A percentile compares a stretch with the other conserved stretches of the same genome.
phyloP scores from a whole-genome alignment of 192 early-diverging fungal species.

The Phlyctochytrium arcticum region DNA sequence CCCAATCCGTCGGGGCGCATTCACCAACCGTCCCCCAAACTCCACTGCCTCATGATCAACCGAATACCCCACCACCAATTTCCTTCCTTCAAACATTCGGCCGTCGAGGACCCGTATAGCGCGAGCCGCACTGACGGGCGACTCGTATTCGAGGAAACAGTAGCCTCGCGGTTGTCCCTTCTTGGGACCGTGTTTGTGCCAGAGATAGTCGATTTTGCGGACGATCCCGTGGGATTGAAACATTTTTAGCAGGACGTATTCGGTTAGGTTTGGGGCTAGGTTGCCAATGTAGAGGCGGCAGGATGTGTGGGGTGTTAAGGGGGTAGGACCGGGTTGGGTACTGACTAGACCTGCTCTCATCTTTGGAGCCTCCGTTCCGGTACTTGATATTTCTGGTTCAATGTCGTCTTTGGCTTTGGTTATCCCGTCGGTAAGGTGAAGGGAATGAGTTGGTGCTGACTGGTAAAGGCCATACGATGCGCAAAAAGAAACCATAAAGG shows the following conservation, averaged over 20 bases:
- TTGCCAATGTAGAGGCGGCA: constrained; percentile 66
- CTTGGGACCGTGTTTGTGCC: constrained; percentile 61
- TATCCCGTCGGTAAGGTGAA: too few species aligned
- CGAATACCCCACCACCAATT: constrained; percentile 53
- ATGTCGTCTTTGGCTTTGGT: too few species aligned
- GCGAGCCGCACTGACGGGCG: constrained; percentile 40
- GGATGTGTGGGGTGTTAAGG: neutral
- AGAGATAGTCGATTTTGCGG: constrained; percentile 61
- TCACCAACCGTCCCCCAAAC: too few species aligned
- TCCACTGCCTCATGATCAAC: neutral
- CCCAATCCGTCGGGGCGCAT: constrained; percentile 1
- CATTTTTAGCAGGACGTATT: constrained; percentile 64
- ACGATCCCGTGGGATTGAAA: constrained; percentile 67
- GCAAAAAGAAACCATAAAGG: too few species aligned
- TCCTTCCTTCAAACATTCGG: constrained; percentile 46
- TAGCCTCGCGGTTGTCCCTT: constrained; percentile 66
- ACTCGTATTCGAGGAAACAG: constrained; percentile 63
- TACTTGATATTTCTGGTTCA: too few species aligned
- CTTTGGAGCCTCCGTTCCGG: too few species aligned
- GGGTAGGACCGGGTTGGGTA: too few species aligned
- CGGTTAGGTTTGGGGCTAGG: constrained; percentile 57
- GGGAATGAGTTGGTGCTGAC: too few species aligned
- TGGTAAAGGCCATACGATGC: too few species aligned
- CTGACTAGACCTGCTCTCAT: too few species aligned
- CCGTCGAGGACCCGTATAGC: constrained; percentile 57